Evolutionary conservation across 2,329 filamentous ascomycete genomes (phyloP).

Genomic region (Akanthomyces muscarius): DNA sequence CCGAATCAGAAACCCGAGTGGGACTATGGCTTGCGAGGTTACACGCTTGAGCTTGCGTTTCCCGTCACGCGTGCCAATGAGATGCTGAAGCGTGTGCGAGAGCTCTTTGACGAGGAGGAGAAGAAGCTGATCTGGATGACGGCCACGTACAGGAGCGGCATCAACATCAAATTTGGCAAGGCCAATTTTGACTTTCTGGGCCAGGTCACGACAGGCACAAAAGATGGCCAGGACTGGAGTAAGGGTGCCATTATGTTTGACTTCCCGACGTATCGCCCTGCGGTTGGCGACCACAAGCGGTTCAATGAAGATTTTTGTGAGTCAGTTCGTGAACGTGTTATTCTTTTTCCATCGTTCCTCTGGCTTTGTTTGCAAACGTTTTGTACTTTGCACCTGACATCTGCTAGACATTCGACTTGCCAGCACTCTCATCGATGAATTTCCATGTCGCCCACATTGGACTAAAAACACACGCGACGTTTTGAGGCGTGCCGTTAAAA

Average conservation of each 20-base stretch:
- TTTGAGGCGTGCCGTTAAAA: slow-evolving; percentile 41
- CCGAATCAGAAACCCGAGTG: slow-evolving; percentile 45
- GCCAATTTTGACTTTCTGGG: slow-evolving; percentile 46
- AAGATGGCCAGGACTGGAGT: slow-evolving; percentile 45
- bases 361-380: slow-evolving; percentile 26
- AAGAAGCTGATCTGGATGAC: slow-evolving; percentile 44
- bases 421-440: slow-evolving; percentile 42
- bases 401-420: background rate
- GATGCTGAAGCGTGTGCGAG: slow-evolving; percentile 45
- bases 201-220: slow-evolving; percentile 45
- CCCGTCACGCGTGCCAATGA: slow-evolving; percentile 46
- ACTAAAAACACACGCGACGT: slow-evolving; percentile 50
- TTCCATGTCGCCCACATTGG: slow-evolving; percentile 50
- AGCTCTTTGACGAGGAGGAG: slow-evolving; percentile 45
- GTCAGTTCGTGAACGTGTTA: background rate
- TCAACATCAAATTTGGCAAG: slow-evolving; percentile 51
- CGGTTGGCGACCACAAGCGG: slow-evolving; percentile 40
- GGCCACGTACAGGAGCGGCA: slow-evolving; percentile 47
- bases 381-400: slow-evolving; percentile 28
- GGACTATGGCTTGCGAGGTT: slow-evolving; percentile 45
- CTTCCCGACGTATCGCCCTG: slow-evolving; percentile 46
- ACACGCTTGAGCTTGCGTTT: slow-evolving; percentile 49
- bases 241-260: slow-evolving; percentile 53
- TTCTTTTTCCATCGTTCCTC: background rate
- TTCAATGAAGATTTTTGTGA: slow-evolving; percentile 49